Conservation (phyloP, 257 asterid genomes). For the Plantago elongata region DNA sequence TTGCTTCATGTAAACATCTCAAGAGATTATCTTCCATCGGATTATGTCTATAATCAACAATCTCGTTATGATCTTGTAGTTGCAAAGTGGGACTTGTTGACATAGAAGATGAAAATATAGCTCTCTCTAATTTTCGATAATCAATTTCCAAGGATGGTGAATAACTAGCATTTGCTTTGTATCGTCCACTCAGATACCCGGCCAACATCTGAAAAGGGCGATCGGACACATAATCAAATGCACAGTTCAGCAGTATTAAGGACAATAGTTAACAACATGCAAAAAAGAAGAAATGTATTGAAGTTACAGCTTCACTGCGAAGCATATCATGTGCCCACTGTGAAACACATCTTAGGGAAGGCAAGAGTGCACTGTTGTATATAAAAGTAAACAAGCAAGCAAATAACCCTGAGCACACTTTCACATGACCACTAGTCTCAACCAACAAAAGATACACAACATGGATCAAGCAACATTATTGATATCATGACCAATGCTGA, state of each 20-base stretch:
- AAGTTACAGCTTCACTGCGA: no score
- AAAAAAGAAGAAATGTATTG: conserved; percentile 4
- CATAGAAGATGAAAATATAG: conserved; percentile 20
- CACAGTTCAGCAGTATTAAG: background rate
- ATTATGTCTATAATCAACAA: conserved; percentile 16
- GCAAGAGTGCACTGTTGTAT: no score
- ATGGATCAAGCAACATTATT: no score
- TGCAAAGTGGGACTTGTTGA: conserved; percentile 20
- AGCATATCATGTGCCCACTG: no score
- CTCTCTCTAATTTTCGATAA: conserved; percentile 19
- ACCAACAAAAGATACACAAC: no score
- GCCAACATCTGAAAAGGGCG: background rate
- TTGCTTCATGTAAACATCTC: conserved; percentile 20
- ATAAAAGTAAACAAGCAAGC: no score
- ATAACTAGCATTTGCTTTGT: conserved; percentile 14
- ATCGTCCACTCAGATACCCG: conserved; percentile 13
- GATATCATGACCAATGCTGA: no score
- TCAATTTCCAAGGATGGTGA: conserved; percentile 29
- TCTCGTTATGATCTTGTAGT: conserved; percentile 20
- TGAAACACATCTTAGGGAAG: no score
- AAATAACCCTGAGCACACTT: no score
- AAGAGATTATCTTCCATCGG: conserved; percentile 16
- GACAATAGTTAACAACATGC: background rate
- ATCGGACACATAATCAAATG: conserved; percentile 12
- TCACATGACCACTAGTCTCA: no score